Evolutionary conservation across 106 monocot genomes (phyloP).

Genomic region (Dioscorea alata): DNA sequence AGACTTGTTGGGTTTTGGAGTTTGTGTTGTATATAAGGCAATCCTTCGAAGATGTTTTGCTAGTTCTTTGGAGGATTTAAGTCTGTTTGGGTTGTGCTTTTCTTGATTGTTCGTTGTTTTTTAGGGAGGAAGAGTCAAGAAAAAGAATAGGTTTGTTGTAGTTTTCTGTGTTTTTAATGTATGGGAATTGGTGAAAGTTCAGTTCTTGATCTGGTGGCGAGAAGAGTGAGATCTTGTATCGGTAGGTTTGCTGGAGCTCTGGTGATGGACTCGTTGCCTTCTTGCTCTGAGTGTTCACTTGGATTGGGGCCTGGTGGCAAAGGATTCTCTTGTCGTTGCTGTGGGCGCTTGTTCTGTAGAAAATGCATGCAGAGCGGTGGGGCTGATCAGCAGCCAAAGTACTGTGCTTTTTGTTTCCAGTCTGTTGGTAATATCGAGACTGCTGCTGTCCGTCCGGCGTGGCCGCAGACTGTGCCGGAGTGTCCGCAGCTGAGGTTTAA

Average conservation of each 20-base stretch:
- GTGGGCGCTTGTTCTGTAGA: slow-evolving; percentile 27
- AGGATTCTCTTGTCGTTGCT: slow-evolving; percentile 19
- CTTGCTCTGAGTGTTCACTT: slow-evolving; percentile 29
- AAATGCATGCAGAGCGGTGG: slow-evolving; percentile 21
- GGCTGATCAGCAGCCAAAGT: background rate
- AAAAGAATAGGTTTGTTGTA: no score
- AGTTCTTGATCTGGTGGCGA: slow-evolving; percentile 17
- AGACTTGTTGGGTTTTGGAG: no score
- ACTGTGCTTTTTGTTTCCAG: slow-evolving; percentile 18
- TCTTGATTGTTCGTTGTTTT: no score
- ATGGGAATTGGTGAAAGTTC: slow-evolving; percentile 34
- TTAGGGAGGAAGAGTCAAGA: no score
- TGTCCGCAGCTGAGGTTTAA: slow-evolving; percentile 10
- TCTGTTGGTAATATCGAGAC: background rate
- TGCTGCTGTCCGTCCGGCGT: background rate
- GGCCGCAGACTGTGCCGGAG: slow-evolving; percentile 4
- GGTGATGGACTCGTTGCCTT: background rate
- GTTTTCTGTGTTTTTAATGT: slow-evolving; percentile 14
- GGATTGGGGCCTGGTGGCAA: background rate
- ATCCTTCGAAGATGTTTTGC: no score
- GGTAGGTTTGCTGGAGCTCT: slow-evolving; percentile 13
- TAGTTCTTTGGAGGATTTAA: no score
- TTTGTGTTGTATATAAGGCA: no score
- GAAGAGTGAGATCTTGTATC: slow-evolving; percentile 35
- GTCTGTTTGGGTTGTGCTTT: no score